Base-by-base conservation (phyloP, 306 rosid species). In the Vigna hirtella region DNA sequence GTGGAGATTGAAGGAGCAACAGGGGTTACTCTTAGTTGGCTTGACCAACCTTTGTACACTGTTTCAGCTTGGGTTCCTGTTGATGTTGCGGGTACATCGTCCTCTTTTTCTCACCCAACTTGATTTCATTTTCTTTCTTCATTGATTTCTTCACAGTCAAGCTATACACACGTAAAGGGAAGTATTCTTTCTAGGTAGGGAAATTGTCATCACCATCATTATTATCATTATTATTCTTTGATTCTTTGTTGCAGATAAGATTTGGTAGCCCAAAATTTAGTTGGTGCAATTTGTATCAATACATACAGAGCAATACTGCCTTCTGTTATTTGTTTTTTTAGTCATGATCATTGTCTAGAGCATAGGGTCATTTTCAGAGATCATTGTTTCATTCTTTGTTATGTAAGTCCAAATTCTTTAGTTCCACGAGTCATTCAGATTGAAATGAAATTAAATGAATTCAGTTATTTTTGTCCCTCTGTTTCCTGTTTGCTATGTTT, bases 21-120 rank as follows among this genome's bases (percentile, higher is more conserved):
- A 42, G 90, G 76, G 7, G 49, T 96, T 12, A 87, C 89, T 8
- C 85, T 96, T 28, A 45, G 89, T 56, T 96, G 99, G 99, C 47
- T 83, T 47, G 94, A 91, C 26, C 96, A 90, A 72, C 86, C 93
- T 78, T 63, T 96, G 14, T 96, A 86, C 59, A 91, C 94, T 9
- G 94, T 96, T 26, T 93, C 99, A 16, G 97, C 92, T 47, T 96
- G 99, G 99, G 63, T 86, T 69, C 89, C 97, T 4, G 70, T 82
- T 52, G 89, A 92, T 79, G 91, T 49, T 40, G 87, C 87, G 11
- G 93, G 97, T 9, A 88, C 88, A 20, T 88, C 93, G 4, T 84
- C 97, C 2, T 94, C 94, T 14, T 85, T 82, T 78, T 86, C 93
- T 18, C 96, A 92, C 53, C 89, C 88, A 58, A 76, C 61, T 77